Evolutionary conservation across 805 yeast genomes (phyloP), one percentile per base, ranked within the genome.

Genomic region (Hanseniaspora guilliermondii): DNA sequence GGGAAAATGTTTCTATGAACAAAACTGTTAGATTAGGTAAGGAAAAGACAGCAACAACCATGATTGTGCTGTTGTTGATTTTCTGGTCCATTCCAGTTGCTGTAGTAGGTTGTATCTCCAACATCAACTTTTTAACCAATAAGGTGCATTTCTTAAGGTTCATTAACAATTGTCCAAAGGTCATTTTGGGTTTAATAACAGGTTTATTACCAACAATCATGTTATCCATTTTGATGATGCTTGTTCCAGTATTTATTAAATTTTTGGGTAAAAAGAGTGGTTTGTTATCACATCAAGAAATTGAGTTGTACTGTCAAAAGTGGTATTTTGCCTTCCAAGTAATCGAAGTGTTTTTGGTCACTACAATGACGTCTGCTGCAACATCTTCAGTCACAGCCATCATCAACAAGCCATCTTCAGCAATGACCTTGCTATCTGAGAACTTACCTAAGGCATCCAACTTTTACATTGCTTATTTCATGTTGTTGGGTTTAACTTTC

Each of bases 61-160:
- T 87, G 49, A 73, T 85, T 62, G 79, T 85, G 25, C 62, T 78
- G 56, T 71, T 83, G 68, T 80, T 91, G 58, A 78, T 91, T 47
- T 87, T 88, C 70, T 91, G 97, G 97, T 82, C 95, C 42, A 81
- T 91, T 61, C 98, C 98, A 9, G 97, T 91, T 39, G 95, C 97
- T n/a, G 88, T 87, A 62, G 96, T 91, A 50, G 97, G 97, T 78
- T 77, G 80, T 61, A 83, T 93, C 59, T 91, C 97, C 24, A 93
- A 91, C 69, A 77, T 91, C 60, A 80, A 83, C 59, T 82, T 76
- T 63, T 73, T 88, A 64, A 86, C 85, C 38, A 72, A 76, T 37
- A 80, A 77, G 59, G 77, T 91, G 32, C 87, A 73, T 8, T 93
- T 86, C 73, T 76, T 91, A 64, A 68, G 74, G 39, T 93, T 87